These are phyloP conservation scores for Dactylella cylindrospora DNA, from an alignment of 2,329 filamentous ascomycete species.

Conservation along the genomic window DNA sequence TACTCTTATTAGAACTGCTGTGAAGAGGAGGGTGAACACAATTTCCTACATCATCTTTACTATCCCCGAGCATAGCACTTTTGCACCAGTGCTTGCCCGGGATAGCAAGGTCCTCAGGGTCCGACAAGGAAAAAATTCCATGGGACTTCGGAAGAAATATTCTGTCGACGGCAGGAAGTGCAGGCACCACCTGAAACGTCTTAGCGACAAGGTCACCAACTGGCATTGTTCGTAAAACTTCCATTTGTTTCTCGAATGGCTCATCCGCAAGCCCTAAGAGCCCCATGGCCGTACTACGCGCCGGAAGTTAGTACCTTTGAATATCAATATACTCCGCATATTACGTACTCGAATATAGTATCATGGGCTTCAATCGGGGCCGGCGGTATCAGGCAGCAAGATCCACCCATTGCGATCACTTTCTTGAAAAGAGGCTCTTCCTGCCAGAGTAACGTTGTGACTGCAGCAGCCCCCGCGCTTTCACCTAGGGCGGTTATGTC, in stretches of 20 bases:
- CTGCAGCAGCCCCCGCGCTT: conserved; percentile 48
- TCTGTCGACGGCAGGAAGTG: conserved; percentile 24
- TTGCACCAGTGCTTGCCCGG: conserved; percentile 38
- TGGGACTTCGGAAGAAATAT: conserved; percentile 35
- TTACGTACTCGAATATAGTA: conserved; percentile 28
- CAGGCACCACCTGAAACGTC: conserved; percentile 30
- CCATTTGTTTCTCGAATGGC: conserved; percentile 25
- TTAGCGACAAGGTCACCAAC: conserved; percentile 20
- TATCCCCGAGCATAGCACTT: conserved; percentile 26
- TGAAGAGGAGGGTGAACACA: neutral
- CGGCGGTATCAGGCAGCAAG: conserved; percentile 35
- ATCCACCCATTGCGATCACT: conserved; percentile 30
- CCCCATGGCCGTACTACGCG: conserved; percentile 32
- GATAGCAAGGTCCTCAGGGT: conserved; percentile 33
- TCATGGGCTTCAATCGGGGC: conserved; percentile 33
- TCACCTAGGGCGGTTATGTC: conserved; percentile 50
- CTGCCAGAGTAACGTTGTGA: conserved; percentile 34
- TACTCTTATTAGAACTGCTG: neutral
- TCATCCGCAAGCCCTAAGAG: conserved; percentile 14
- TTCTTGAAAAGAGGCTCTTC: conserved; percentile 34
- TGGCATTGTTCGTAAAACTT: conserved; percentile 14
- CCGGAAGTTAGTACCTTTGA: too few species aligned
- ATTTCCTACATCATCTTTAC: conserved; percentile 27
- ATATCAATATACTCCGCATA: too few species aligned
- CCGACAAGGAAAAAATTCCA: conserved; percentile 31